Conservation (phyloP, 2,329 filamentous ascomycete genomes). For the Sarocladium strictum region DNA sequence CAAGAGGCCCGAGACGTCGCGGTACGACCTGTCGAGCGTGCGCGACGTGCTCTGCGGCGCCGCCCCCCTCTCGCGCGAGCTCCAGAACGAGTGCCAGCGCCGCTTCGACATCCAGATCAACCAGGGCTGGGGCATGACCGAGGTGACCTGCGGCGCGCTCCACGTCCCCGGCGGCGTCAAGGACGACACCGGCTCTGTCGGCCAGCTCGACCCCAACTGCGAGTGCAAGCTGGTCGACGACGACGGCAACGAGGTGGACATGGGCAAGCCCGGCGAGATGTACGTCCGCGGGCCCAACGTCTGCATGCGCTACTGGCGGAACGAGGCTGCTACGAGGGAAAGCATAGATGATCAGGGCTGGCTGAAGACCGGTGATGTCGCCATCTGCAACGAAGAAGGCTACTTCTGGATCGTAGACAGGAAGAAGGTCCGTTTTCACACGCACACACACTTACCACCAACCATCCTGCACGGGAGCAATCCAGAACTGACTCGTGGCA, state of each 20-base stretch:
- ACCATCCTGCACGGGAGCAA: too few species aligned
- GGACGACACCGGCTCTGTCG: conserved; percentile 40
- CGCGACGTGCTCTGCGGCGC: conserved; percentile 43
- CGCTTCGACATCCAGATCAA: conserved; percentile 32
- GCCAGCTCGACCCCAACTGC: conserved; percentile 46
- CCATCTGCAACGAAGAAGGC: conserved; percentile 38
- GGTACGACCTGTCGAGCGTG: conserved; percentile 48
- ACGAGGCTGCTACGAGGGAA: conserved; percentile 47
- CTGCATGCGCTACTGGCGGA: conserved; percentile 54
- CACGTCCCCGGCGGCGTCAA: conserved; percentile 32
- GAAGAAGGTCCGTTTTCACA: conserved; percentile 33
- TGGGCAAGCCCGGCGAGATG: conserved; percentile 46
- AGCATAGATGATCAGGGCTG: conserved; percentile 45
- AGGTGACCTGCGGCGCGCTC: conserved; percentile 38
- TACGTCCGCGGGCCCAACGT: conserved; percentile 50
- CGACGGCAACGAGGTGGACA: conserved; percentile 40
- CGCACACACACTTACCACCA: not conserved
- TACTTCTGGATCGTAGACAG: conserved; percentile 41
- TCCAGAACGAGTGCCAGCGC: conserved; percentile 40
- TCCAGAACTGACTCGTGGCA: conserved; percentile 15
- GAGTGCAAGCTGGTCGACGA: conserved; percentile 49
- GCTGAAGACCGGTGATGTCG: conserved; percentile 55
- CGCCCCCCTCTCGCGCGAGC: conserved; percentile 39
- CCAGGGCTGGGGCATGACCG: conserved; percentile 60
- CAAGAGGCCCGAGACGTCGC: conserved; percentile 46